phyloP scores from a whole-genome alignment of 441 rosid genomes.

The Isatis lusitanica region DNA sequence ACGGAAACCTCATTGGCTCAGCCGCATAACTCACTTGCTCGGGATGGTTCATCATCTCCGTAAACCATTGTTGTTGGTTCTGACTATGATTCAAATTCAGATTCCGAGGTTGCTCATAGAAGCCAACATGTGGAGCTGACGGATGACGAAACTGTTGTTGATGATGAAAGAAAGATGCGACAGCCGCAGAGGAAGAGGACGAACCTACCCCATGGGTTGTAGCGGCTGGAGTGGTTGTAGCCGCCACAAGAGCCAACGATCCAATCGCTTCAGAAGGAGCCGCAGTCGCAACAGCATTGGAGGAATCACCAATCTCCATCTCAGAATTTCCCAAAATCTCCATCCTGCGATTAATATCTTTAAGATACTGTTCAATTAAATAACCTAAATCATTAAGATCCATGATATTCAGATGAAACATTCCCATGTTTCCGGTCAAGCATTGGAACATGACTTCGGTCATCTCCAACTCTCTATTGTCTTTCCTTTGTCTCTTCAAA shows the following conservation, averaged over 20 bases:
- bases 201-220: not conserved
- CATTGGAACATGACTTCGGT: slow-evolving; percentile 47
- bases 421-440: slow-evolving; percentile 31
- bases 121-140: not conserved
- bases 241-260: not conserved
- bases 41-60: slow-evolving; percentile 13
- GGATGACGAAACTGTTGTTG: not conserved
- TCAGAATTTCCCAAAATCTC: not conserved
- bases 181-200: not conserved
- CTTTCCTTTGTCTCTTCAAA: slow-evolving; percentile 43
- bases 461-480: slow-evolving; percentile 51
- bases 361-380: slow-evolving; percentile 20
- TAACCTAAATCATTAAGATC: slow-evolving; percentile 50
- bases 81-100: not conserved
- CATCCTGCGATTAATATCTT: not conserved
- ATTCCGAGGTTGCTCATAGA: not conserved
- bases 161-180: not conserved
- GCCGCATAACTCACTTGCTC: not conserved
- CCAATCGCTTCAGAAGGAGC: not conserved
- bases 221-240: not conserved
- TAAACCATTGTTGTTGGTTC: slow-evolving; percentile 17
- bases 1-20: slow-evolving; percentile 13
- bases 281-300: not conserved
- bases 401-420: slow-evolving; percentile 27
- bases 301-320: slow-evolving; percentile 14